Evolutionary conservation across 305 asterid species (phyloP).

Genomic region (Fraxinus baroniana): DNA sequence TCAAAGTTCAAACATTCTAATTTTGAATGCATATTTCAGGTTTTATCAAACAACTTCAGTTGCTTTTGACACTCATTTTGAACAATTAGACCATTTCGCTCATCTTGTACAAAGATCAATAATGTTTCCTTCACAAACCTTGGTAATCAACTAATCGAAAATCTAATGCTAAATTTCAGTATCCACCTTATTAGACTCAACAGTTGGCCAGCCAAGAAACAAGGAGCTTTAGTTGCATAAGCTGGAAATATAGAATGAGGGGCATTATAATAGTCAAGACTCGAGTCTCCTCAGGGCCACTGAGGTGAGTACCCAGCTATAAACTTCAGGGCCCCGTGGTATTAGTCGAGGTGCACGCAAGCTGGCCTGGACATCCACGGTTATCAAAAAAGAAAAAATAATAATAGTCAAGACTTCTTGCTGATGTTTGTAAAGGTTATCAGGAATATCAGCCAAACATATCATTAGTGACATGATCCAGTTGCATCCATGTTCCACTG

Average conservation of each 20-base stretch:
- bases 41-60: not conserved
- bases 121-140: not conserved
- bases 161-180: not conserved
- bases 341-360: too few relatives aligned
- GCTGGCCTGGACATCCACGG: too few relatives aligned
- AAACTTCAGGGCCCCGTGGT: too few relatives aligned
- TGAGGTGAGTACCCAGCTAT: too few relatives aligned
- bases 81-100: too few relatives aligned
- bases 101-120: not conserved
- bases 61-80: not conserved
- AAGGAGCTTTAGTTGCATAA: not conserved
- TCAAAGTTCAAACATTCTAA: not conserved
- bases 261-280: not conserved
- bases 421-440: slow-evolving; percentile 6
- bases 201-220: not conserved
- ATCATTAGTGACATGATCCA: not conserved
- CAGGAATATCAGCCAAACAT: not conserved
- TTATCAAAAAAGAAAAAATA: too few relatives aligned
- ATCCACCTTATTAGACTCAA: slow-evolving; percentile 1
- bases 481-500: not conserved
- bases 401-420: not conserved
- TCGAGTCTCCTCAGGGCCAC: not conserved
- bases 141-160: not conserved
- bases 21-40: not conserved
- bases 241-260: not conserved